These are phyloP conservation scores for Diaporthe aspalathi DNA, from an alignment of 2,329 filamentous ascomycete genomes.

Conservation along the genomic window DNA sequence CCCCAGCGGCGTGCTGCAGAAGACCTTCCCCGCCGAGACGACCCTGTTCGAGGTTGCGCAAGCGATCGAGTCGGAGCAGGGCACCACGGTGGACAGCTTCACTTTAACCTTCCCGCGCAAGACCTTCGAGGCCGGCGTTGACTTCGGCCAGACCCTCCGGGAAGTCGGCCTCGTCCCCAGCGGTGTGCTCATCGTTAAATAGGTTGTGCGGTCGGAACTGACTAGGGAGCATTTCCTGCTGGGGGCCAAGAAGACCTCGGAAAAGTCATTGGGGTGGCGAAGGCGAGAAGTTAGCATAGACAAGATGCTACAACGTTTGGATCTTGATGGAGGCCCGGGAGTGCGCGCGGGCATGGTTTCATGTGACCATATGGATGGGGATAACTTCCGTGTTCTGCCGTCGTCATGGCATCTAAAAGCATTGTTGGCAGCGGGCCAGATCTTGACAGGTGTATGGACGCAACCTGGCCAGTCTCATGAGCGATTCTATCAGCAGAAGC, in stretches of 20 bases:
- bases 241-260: neutral
- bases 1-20: conserved; percentile 79
- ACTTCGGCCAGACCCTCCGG: conserved; percentile 91
- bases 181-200: conserved; percentile 84
- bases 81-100: conserved; percentile 78
- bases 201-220: conserved; percentile 38
- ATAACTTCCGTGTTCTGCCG: no score
- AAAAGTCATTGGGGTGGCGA: neutral
- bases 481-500: neutral
- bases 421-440: neutral
- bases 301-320: neutral
- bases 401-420: no score
- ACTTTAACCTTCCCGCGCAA: conserved; percentile 89
- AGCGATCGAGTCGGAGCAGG: conserved; percentile 77
- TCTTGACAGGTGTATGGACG: neutral
- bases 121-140: conserved; percentile 74
- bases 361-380: neutral
- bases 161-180: conserved; percentile 92
- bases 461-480: neutral
- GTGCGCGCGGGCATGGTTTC: neutral
- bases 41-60: conserved; percentile 94
- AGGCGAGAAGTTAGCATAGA: neutral
- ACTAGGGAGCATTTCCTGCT: neutral
- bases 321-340: neutral
- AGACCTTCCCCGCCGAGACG: conserved; percentile 88